Base-by-base conservation (phyloP, 1,139 yeast genomes). In the Ogataea hybrid region DNA sequence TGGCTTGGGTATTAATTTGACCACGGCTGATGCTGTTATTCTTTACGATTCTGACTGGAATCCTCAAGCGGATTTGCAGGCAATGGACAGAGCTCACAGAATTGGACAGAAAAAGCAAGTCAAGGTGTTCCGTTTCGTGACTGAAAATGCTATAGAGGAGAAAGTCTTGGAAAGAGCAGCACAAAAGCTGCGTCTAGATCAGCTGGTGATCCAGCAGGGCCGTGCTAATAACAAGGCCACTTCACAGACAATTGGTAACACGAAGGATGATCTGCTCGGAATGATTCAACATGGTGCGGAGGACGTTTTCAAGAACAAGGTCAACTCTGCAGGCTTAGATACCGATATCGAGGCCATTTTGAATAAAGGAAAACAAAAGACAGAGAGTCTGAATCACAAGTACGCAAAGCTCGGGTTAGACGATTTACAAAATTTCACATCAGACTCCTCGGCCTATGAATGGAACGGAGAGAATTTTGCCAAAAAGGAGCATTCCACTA, bases 201-300 rank as follows among this genome's bases (percentile, higher is more conserved):
- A 92, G 62, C 75, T 92, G 58, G 98, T 92, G 43, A 92, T 92
- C 53, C 98, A 92, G 63, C 97, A 92, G 61, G 96, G 96, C 10
- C 74, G 96, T 49, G 62, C 71, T 28, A 64, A 57, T 47, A 67
- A 62, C 44, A 71, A 67, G 48, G 71, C 66, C 43, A 67, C 68
- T 23, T 49, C 52, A 8, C 49, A 53, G 5, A 63, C 70, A 23
- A 71, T 75, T 42, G 81, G 79, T n/a, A 79, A 73, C 47, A 68
- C 80, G 8, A 87, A 88, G 57, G 96, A 88, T 54, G 97, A 92
- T 56, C 74, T 92, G 53, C 72, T 92, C 16, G 85, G 84, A 35
- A 92, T 92, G 97, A 92, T 92, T 63, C 97, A 92, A 61, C 96
- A 87, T 61, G 98, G 98, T 51, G 98, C 97, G 1, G 84, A 86